These are phyloP conservation scores for Dactylellina sp. DNA, from an alignment of 2,329 filamentous ascomycete species.

Conservation along the genomic window DNA sequence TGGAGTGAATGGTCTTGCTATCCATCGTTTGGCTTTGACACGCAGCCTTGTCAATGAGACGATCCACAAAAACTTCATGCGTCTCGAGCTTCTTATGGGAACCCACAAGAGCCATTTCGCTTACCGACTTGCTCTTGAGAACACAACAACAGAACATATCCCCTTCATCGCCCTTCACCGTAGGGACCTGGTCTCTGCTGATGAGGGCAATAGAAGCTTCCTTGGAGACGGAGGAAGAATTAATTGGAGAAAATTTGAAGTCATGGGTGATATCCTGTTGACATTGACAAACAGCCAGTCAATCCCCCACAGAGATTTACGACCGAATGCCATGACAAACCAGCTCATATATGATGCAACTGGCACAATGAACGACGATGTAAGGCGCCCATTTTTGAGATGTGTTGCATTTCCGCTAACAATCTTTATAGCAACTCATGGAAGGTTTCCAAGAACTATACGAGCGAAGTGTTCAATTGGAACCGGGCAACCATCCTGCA, in stretches of 20 bases:
- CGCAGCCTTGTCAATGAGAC: slow-evolving; percentile 77
- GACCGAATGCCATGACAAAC: slow-evolving; percentile 57
- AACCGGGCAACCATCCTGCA: slow-evolving; percentile 51
- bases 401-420: slow-evolving; percentile 19
- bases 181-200: slow-evolving; percentile 88
- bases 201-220: slow-evolving; percentile 92
- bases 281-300: slow-evolving; percentile 93
- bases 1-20: slow-evolving; percentile 86
- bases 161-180: slow-evolving; percentile 92
- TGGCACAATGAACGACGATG: slow-evolving; percentile 60
- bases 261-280: slow-evolving; percentile 90
- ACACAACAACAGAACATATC: slow-evolving; percentile 87
- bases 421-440: slow-evolving; percentile 47
- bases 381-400: slow-evolving; percentile 41
- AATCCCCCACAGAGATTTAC: slow-evolving; percentile 72
- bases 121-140: slow-evolving; percentile 97
- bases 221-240: slow-evolving; percentile 79
- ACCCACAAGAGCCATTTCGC: slow-evolving; percentile 92
- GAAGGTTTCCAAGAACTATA: slow-evolving; percentile 59
- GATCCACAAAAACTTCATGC: slow-evolving; percentile 84
- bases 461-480: slow-evolving; percentile 60
- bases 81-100: slow-evolving; percentile 90
- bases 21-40: slow-evolving; percentile 85
- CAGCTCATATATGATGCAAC: slow-evolving; percentile 60
- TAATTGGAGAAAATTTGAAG: slow-evolving; percentile 98